Base-by-base conservation (phyloP, 441 rosid species). In the Adansonia grandidieri region DNA sequence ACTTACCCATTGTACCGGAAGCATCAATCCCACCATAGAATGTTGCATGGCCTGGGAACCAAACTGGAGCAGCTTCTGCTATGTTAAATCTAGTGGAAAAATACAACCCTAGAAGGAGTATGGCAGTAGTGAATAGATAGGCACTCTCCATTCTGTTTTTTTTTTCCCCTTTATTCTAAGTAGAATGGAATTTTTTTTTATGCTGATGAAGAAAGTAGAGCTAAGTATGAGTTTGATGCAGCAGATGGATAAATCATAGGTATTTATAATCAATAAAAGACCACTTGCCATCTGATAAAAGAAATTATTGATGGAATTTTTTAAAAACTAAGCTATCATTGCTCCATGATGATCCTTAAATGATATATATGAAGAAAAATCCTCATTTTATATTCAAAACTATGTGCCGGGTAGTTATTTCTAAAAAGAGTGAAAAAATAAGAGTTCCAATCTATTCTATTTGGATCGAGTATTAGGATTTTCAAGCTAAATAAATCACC, bases 21-120 rank as follows among this genome's bases (percentile, higher is more conserved):
- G 91, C 96, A 80, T 93, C 93, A 76, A 84, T 81, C 10, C 88
- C 93, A 3, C 97, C 96, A 14, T 90, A 91, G 85, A 93, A 89
- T 67, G 97, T 91, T 58, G 96, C 94, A 81, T 93, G 90, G 69
- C 95, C 97, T 73, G 42, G 77, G 57, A 77, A 76, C 95, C 97
- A 90, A 19, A 82, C 83, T 11, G 86, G 89, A 57, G 65, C 65
- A 17, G 65, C 51, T 2, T 89, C 85, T 64, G 84, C 91, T 32
- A 72, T 50, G 4, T 64, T 44, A 51, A n/a, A 20, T 15, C 45
- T 37, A 56, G 79, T 58, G 57, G 80, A 58, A 60, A 85, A 28
- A 44, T 67, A 19, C 24, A 88, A 51, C 20, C 77, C 82, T 2
- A 82, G 77, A 75, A 76, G 9, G 2, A 81, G 79, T 22, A 83